phyloP scores from a whole-genome alignment of 331 rosid species.

The Telfairia occidentalis region DNA sequence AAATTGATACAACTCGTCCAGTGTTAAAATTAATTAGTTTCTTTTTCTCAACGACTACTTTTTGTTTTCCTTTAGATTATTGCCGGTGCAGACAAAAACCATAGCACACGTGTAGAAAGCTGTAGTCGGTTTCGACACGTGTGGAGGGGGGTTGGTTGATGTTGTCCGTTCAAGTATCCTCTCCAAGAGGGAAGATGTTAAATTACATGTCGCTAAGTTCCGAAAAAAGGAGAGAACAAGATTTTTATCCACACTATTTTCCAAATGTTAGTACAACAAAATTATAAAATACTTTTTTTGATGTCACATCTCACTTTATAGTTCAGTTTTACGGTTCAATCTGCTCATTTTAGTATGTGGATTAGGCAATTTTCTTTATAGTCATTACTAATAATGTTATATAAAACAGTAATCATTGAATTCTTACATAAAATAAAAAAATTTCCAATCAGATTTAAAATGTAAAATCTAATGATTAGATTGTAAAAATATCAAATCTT shows the following conservation, averaged over 20 bases:
- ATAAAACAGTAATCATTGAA: no score
- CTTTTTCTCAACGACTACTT: constrained; percentile 1
- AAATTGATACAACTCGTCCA: no score
- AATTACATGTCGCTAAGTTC: not conserved
- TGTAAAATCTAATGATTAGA: not conserved
- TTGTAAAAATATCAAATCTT: not conserved
- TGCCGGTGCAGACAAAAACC: not conserved
- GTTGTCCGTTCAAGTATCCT: not conserved
- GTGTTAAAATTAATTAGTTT: not conserved
- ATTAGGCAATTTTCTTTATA: not conserved
- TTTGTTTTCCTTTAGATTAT: not conserved
- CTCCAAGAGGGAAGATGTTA: not conserved
- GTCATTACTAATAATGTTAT: no score
- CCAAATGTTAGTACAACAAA: not conserved
- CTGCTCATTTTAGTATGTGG: not conserved
- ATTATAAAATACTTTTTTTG: not conserved
- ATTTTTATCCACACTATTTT: not conserved
- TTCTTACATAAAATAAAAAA: not conserved
- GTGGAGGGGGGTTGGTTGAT: not conserved
- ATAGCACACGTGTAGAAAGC: not conserved
- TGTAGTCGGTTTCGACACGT: not conserved
- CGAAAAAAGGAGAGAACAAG: not conserved
- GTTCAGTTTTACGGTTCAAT: not conserved
- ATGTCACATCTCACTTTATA: not conserved
- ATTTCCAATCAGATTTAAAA: not conserved